Evolutionary conservation across 805 yeast species (phyloP), one percentile per base, ranked within the genome.

Genomic region (Debaryomyces hansenii): DNA sequence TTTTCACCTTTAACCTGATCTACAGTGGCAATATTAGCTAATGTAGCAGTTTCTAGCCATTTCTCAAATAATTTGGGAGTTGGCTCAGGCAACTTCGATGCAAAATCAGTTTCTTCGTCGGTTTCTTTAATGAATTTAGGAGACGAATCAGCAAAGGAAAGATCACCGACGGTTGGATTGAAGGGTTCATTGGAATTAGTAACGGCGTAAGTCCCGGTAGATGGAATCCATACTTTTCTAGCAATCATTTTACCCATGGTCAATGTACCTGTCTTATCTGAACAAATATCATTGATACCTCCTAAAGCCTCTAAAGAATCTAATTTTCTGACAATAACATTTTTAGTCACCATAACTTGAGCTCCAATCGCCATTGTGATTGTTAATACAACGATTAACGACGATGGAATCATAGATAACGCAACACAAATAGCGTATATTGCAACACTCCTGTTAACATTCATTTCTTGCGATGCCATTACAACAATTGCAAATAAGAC

Each of bases 331-430:
- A 68, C 70, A 56, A 68, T 66, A 20, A 68, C 73, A 46, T 67
- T 50, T 42, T 66, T 66, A 14, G 47, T 46, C n/a, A 64, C 70
- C 73, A 68, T 68, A n/a, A 63, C 72, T 44, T 64, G 66, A 16
- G 73, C 70, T 14, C 73, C 73, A 38, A 68, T 66, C 12, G 73
- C 73, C 73, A 68, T 68, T 5, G 73, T 68, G 41, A 68, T 68
- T 10, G 73, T 68, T 39, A 68, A 60, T 27, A 68, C 73, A 14
- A 68, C 73, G 41, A 68, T 62, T 46, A 68, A 62, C 14, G 71
- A 62, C 7, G 71, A 65, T 4, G 73, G 73, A 47, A 68, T 68
- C 73, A 68, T 68, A 3, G 70, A 66, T 44, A 68, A 62, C 9
- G 73, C 73, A 16, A 68, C 73, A 58, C 73, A 68, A 46, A 68